phyloP scores from a whole-genome alignment of 2,329 filamentous ascomycete species.

The Penicillium sp. region DNA sequence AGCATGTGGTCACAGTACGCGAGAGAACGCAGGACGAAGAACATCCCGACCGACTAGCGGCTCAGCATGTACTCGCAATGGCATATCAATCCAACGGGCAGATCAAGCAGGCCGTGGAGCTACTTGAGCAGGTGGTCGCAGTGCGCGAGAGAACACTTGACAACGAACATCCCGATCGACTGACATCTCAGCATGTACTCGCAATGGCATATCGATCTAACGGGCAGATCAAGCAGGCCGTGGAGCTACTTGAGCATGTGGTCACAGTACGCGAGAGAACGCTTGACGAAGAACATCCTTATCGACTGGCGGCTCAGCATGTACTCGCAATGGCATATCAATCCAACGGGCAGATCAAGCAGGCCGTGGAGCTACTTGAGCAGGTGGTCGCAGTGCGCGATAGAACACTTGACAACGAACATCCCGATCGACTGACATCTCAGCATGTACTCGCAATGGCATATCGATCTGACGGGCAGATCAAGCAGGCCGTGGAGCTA shows the following conservation, averaged over 20 bases:
- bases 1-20: neutral
- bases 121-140: conserved; percentile 1
- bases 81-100: neutral
- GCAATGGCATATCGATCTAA: neutral
- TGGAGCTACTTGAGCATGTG: conserved; percentile 1
- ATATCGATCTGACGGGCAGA: no score
- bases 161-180: neutral
- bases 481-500: no score
- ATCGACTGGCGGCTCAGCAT: neutral
- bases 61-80: neutral
- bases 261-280: neutral
- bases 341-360: no score
- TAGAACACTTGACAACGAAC: no score
- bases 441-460: no score
- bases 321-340: neutral
- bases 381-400: no score
- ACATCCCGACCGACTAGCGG: neutral
- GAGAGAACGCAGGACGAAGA: neutral
- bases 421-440: no score
- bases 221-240: neutral
- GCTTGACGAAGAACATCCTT: neutral
- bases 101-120: neutral
- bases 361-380: no score
- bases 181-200: neutral
- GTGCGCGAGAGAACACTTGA: neutral